phyloP scores from a whole-genome alignment of 2,329 filamentous ascomycete species.

The Neoascochyta sp. region DNA sequence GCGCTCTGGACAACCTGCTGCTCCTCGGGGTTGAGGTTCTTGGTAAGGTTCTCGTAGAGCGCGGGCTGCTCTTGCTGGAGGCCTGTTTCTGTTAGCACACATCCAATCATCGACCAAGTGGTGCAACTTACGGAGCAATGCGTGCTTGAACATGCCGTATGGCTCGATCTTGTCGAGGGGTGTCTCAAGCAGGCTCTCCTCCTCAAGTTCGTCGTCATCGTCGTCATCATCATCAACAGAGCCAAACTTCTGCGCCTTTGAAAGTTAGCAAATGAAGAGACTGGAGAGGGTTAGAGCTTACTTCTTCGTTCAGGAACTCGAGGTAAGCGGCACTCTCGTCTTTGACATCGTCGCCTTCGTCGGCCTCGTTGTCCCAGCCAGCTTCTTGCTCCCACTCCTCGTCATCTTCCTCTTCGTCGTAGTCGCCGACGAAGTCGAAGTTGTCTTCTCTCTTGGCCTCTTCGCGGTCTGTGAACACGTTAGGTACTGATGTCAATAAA shows the following conservation, averaged over 20 bases:
- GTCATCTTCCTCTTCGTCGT: conserved; percentile 71
- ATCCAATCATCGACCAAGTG: neutral
- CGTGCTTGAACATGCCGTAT: conserved; percentile 81
- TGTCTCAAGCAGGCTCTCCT: conserved; percentile 87
- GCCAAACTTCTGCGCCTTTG: conserved; percentile 76
- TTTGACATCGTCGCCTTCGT: conserved; percentile 65
- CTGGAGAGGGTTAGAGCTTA: conserved; percentile 27
- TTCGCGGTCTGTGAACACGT: conserved; percentile 64
- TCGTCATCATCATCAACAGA: conserved; percentile 59
- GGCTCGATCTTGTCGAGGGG: conserved; percentile 94
- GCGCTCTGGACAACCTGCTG: conserved; percentile 76
- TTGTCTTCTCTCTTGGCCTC: conserved; percentile 84
- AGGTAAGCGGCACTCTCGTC: conserved; percentile 94
- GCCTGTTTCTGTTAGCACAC: conserved; percentile 51
- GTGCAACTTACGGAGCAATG: conserved; percentile 69
- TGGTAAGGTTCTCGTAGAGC: conserved; percentile 76
- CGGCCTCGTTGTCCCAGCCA: conserved; percentile 63
- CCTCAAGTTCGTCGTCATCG: conserved; percentile 86
- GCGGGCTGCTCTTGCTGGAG: conserved; percentile 89
- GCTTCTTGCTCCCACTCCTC: conserved; percentile 76
- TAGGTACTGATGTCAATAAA: conserved; percentile 13
- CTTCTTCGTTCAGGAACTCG: conserved; percentile 92
- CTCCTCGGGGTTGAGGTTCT: conserved; percentile 74
- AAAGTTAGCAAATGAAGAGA: conserved; percentile 23
- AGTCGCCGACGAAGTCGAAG: conserved; percentile 73